Evolutionary conservation across 75 land plant genomes (phyloP).

Genomic region (Chamaecyparis obtusa): DNA sequence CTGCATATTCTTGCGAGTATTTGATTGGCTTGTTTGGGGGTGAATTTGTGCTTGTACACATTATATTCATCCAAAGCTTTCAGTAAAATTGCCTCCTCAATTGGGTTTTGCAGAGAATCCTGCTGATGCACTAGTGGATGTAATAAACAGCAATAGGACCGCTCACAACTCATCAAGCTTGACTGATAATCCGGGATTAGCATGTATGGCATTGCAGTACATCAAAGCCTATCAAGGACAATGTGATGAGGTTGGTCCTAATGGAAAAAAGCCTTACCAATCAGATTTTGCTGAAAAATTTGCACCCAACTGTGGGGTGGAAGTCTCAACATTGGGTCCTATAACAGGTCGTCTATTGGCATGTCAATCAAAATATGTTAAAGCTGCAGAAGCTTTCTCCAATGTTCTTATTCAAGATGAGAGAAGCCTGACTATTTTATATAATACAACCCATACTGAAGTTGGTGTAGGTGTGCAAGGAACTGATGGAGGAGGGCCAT

Average conservation of each 20-base stretch:
- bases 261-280: slow-evolving; percentile 54
- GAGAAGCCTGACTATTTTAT: slow-evolving; percentile 49
- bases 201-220: slow-evolving; percentile 74
- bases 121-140: slow-evolving; percentile 61
- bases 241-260: slow-evolving; percentile 48
- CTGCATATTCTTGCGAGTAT: not conserved
- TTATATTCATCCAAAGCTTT: not conserved
- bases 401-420: slow-evolving; percentile 40
- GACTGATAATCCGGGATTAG: slow-evolving; percentile 61
- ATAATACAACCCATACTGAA: slow-evolving; percentile 66
- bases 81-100: not conserved
- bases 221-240: slow-evolving; percentile 69
- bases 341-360: slow-evolving; percentile 67
- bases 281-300: slow-evolving; percentile 51
- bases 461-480: slow-evolving; percentile 76
- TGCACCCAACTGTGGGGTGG: slow-evolving; percentile 74
- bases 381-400: slow-evolving; percentile 54
- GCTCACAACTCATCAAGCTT: slow-evolving; percentile 46
- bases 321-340: slow-evolving; percentile 37
- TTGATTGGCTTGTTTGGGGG: not conserved
- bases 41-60: not conserved
- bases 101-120: slow-evolving; percentile 47
- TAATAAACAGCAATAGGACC: slow-evolving; percentile 59
- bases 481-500: slow-evolving; percentile 71
- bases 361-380: slow-evolving; percentile 49